A percentile compares a stretch with the other conserved stretches of the same genome.
phyloP scores from a whole-genome alignment of 257 asterid genomes.

The Nicotiana sylvestris region DNA sequence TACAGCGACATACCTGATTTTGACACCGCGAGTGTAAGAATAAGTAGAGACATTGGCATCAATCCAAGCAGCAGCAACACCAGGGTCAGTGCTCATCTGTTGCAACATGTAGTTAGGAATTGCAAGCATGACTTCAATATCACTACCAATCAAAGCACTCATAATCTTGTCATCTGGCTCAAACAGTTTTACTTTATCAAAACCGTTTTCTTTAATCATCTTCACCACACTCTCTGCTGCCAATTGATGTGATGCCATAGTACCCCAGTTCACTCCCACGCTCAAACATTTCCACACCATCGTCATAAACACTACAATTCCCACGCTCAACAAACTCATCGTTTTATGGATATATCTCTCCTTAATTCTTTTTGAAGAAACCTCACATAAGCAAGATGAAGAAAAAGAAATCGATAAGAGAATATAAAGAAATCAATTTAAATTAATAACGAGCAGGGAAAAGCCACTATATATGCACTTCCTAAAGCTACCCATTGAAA shows the following conservation, averaged over 20 bases:
- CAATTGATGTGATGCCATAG: slow-evolving; percentile 65
- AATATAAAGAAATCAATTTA: slow-evolving; percentile 38
- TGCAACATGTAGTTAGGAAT: slow-evolving; percentile 78
- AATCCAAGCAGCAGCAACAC: slow-evolving; percentile 74
- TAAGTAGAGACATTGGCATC: slow-evolving; percentile 71
- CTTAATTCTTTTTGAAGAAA: not conserved
- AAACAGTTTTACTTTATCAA: slow-evolving; percentile 74
- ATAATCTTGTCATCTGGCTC: slow-evolving; percentile 70
- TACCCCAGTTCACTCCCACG: slow-evolving; percentile 94
- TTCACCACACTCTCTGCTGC: slow-evolving; percentile 56
- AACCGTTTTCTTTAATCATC: slow-evolving; percentile 70
- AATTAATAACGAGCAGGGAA: slow-evolving; percentile 25
- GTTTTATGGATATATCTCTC: not conserved
- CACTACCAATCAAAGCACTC: slow-evolving; percentile 56
- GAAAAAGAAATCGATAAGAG: not conserved
- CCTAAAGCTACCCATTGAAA: not conserved
- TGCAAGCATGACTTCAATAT: slow-evolving; percentile 78
- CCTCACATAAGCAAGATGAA: not conserved
- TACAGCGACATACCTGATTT: slow-evolving; percentile 91
- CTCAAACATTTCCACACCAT: slow-evolving; percentile 20
- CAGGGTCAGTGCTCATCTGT: slow-evolving; percentile 56
- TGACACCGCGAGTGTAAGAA: slow-evolving; percentile 55
- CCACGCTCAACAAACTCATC: slow-evolving; percentile 8
- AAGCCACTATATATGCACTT: not conserved
- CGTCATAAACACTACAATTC: not conserved